These are phyloP conservation scores for Lactarius pseudohatsudake DNA, from an alignment of 768 basidiomycete species.

Conservation along the genomic window DNA sequence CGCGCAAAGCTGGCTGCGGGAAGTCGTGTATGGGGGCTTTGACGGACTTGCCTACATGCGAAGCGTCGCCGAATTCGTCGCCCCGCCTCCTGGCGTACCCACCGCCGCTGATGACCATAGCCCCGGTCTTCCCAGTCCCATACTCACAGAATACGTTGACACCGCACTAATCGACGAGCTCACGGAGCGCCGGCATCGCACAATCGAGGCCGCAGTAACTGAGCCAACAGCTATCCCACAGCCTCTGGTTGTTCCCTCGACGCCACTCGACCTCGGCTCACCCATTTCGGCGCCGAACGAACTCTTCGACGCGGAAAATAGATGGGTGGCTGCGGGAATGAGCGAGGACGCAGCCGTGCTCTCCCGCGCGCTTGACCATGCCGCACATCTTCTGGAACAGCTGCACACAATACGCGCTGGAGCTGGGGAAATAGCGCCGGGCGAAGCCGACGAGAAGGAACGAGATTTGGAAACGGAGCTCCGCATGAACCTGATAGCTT, in stretches of 20 bases:
- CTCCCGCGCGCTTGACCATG: slow-evolving; percentile 56
- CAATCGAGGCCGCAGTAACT: slow-evolving; percentile 10
- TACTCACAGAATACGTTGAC: slow-evolving; percentile 21
- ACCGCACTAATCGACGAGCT: slow-evolving; percentile 21
- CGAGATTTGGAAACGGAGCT: slow-evolving; percentile 55
- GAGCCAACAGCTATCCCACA: neutral
- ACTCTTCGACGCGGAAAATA: slow-evolving; percentile 40
- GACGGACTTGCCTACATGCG: slow-evolving; percentile 75
- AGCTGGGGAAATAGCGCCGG: slow-evolving; percentile 21
- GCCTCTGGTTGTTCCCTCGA: neutral
- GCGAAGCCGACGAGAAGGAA: slow-evolving; percentile 37
- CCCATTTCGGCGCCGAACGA: slow-evolving; percentile 45
- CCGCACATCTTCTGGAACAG: slow-evolving; percentile 51
- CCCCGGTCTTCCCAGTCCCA: neutral
- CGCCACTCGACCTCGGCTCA: slow-evolving; percentile 43
- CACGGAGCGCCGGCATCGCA: slow-evolving; percentile 25
- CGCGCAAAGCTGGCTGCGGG: slow-evolving; percentile 65
- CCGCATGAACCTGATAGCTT: slow-evolving; percentile 70
- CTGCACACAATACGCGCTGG: slow-evolving; percentile 38
- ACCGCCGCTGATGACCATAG: neutral
- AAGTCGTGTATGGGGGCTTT: slow-evolving; percentile 77
- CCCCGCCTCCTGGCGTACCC: slow-evolving; percentile 31
- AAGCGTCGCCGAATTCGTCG: slow-evolving; percentile 73
- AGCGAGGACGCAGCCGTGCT: slow-evolving; percentile 48
- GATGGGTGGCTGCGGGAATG: slow-evolving; percentile 36